Conservation (phyloP, 306 rosid species). For the Crotalaria pallida region DNA sequence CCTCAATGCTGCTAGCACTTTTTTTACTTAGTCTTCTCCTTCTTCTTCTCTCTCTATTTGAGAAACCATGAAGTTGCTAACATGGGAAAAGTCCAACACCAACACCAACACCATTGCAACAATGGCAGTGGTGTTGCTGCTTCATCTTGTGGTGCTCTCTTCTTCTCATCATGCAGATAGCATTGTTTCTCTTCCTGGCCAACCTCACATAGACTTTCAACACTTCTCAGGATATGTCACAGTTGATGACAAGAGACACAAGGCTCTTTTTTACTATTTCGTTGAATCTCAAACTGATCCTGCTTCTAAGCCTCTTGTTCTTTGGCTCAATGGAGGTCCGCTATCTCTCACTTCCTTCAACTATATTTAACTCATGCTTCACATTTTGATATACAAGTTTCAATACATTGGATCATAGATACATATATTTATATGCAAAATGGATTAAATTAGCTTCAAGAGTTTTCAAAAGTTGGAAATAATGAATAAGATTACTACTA, state of each 20-base stretch:
- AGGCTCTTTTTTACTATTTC: constrained; percentile 58
- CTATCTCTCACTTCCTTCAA: constrained; percentile 8
- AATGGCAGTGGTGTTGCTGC: constrained; percentile 13
- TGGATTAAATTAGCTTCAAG: not conserved
- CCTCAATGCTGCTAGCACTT: not conserved
- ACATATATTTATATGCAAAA: not conserved
- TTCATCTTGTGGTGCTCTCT: constrained; percentile 25
- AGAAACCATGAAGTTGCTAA: constrained; percentile 23
- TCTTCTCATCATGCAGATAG: constrained; percentile 32
- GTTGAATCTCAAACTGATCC: constrained; percentile 59
- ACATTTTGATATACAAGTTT: not conserved
- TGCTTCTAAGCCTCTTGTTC: constrained; percentile 68
- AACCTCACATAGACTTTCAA: constrained; percentile 43
- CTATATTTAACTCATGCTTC: not conserved
- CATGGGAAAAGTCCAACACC: constrained; percentile 17
- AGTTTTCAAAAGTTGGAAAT: not conserved
- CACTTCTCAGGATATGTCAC: constrained; percentile 65
- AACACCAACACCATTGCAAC: constrained; percentile 5
- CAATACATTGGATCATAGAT: not conserved
- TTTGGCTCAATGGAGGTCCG: constrained; percentile 78
- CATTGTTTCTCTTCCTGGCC: constrained; percentile 55
- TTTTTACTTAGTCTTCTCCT: not conserved
- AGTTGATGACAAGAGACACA: constrained; percentile 40
- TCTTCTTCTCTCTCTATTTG: not conserved
- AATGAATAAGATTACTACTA: too few relatives aligned